These are phyloP conservation scores for Porcisia hertigi DNA, from an alignment of 208 protist genomes.

Conservation along the genomic window DNA sequence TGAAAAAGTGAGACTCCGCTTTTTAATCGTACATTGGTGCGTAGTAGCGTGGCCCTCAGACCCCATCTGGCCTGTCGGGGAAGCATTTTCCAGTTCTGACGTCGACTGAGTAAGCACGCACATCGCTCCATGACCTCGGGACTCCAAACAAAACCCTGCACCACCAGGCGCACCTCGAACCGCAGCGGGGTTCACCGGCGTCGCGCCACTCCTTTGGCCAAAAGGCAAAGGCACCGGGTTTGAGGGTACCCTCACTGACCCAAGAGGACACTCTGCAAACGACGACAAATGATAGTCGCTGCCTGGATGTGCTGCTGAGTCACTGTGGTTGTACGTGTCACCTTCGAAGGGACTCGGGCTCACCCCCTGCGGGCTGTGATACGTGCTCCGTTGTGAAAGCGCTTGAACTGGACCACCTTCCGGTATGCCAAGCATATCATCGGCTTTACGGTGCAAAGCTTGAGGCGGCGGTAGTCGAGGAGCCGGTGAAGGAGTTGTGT, in stretches of 20 bases:
- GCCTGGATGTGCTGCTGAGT: not conserved
- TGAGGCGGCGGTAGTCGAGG: conserved; percentile 2
- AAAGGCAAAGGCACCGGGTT: not conserved
- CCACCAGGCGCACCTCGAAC: not conserved
- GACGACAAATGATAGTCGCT: not conserved
- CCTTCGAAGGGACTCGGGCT: not conserved
- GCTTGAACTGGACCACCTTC: not conserved
- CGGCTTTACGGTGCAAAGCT: not conserved
- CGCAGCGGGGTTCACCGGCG: not conserved
- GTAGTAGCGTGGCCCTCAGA: not conserved
- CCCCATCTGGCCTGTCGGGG: not conserved
- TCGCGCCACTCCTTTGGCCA: not conserved
- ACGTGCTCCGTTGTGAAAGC: not conserved
- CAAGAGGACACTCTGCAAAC: conserved; percentile 4
- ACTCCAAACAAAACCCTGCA: too few species aligned
- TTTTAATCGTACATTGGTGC: too few species aligned
- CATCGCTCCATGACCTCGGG: not conserved
- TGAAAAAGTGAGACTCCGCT: not conserved
- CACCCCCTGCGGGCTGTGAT: conserved; percentile 6
- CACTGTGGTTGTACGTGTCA: not conserved
- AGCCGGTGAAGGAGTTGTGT: not conserved
- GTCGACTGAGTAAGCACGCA: not conserved
- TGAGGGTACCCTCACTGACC: not conserved
- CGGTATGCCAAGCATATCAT: not conserved
- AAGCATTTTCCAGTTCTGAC: not conserved